phyloP scores from a whole-genome alignment of 2,329 filamentous ascomycete species.

The Xylariaceae sp. region DNA sequence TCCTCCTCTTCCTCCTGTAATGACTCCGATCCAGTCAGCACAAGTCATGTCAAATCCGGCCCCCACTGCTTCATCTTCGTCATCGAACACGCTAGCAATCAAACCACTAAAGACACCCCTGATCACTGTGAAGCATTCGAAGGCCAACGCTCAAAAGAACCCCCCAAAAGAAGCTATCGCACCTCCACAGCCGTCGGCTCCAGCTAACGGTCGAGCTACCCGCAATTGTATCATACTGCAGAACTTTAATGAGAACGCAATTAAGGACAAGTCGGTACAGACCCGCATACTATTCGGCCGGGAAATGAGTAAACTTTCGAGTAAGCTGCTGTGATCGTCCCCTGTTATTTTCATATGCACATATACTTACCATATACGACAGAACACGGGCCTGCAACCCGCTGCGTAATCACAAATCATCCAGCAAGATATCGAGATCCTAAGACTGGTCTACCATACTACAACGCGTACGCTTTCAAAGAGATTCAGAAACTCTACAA shows the following conservation, averaged over 20 bases:
- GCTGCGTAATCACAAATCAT: slow-evolving; percentile 78
- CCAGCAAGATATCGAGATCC: slow-evolving; percentile 81
- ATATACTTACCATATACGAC: slow-evolving; percentile 16
- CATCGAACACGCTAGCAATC: slow-evolving; percentile 1
- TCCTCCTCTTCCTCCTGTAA: slow-evolving; percentile 16
- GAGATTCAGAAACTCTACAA: slow-evolving; percentile 69
- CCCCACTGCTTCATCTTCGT: slow-evolving; percentile 10
- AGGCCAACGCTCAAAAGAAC: slow-evolving; percentile 23
- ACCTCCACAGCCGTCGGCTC: slow-evolving; percentile 31
- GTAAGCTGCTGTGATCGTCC: slow-evolving; percentile 35
- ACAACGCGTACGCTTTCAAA: slow-evolving; percentile 72
- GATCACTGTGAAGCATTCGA: slow-evolving; percentile 20
- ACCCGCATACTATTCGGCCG: slow-evolving; percentile 54
- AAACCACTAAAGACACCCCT: slow-evolving; percentile 22
- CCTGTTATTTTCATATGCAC: too few species aligned
- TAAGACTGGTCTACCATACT: slow-evolving; percentile 74
- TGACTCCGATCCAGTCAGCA: slow-evolving; percentile 9
- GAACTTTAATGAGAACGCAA: slow-evolving; percentile 52
- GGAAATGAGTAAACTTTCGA: slow-evolving; percentile 53
- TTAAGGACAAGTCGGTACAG: slow-evolving; percentile 52
- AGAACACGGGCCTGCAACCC: slow-evolving; percentile 48
- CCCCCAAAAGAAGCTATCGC: slow-evolving; percentile 26
- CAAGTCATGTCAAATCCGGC: slow-evolving; percentile 17
- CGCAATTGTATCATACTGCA: slow-evolving; percentile 55
- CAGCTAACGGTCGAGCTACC: slow-evolving; percentile 46